Evolutionary conservation across 495 filamentous ascomycete genomes (phyloP), one percentile per base, ranked within the genome.

Genomic region (Lasiosphaeria ovina): DNA sequence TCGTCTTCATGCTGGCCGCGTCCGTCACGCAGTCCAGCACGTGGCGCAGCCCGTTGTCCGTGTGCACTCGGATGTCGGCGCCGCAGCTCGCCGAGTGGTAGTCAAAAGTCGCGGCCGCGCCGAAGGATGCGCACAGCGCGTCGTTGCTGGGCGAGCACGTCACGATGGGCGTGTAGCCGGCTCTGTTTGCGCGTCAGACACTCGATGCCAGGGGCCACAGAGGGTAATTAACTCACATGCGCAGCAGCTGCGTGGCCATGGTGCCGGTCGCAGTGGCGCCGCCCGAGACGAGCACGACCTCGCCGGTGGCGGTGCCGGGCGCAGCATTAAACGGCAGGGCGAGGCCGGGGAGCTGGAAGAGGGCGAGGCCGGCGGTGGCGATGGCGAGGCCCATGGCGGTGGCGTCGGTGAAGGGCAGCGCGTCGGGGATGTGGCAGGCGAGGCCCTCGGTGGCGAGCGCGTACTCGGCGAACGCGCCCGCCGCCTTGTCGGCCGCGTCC

Each of bases 161-260:
- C 8, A 35, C 51, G n/a, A 60, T 48, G 35, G 51, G 36, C 3
- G 3, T 32, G 36, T n/a, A 61, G 17, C 51, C 59, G 7, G 14
- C 32, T 3, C 49, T n/a, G 2, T 33, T n/a, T n/a, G n/a, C n/a
- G n/a, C n/a, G n/a, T n/a, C n/a, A n/a, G n/a, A n/a, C n/a, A n/a
- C n/a, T n/a, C n/a, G n/a, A n/a, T n/a, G n/a, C n/a, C n/a, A n/a
- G n/a, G n/a, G n/a, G n/a, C n/a, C n/a, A n/a, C n/a, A n/a, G n/a
- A n/a, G n/a, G n/a, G n/a, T n/a, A n/a, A n/a, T n/a, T n/a, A n/a
- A n/a, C n/a, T n/a, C n/a, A n/a, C n/a, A n/a, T n/a, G n/a, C n/a
- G n/a, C 2, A 61, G 59, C 6, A 61, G 53, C 16, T 61, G 59
- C 17, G 49, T 61, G 32, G 45, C 59, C 6, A 61, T n/a, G 24